Evolutionary conservation across 768 basidiomycete species (phyloP), one percentile per base, ranked within the genome.

Genomic region (Trametes maxima): DNA sequence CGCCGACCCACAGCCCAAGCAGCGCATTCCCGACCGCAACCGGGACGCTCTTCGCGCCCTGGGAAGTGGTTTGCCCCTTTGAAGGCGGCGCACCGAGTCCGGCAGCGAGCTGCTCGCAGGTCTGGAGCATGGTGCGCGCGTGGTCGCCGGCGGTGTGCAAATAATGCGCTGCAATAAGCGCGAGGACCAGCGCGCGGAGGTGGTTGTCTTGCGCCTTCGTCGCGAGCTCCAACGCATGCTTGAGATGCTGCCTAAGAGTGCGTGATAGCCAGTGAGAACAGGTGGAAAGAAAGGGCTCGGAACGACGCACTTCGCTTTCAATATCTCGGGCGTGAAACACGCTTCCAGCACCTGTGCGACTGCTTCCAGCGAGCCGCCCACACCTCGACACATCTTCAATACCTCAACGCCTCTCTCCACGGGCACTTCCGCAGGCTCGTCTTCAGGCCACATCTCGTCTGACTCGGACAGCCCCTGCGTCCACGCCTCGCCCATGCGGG

Each of bases 1-100:
- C 85, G 6, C 89, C 89, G 12, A 87, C 83, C 90, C 90, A 91
- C 50, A 89, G 68, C 21, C 89, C 76, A 68, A 90, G 69, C 37
- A 82, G 81, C 3, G 82, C 87, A 58, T 89, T 90, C 5, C 89
- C 89, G 19, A 84, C 57, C 53, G 28, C 59, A 11, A 49, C 54
- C 44, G 44, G 60, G 62, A 44, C 54, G 46, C 39, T 39, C 5
- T 54, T 54, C 25, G 37, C 59, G 60, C 46, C 60, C 56, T 51
- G 51, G 12, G 48, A 48, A 12, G 48, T 42, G 51, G 64, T 37
- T 28, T 67, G 25, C 40, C 65, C 17, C 67, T 73, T 59, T 14
- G 44, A 54, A 16, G 52, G 66, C 33, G 73, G 78, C 65, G 83
- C 84, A 22, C 89, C 88, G 53, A 92, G 78, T 4, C 90, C 89